phyloP scores from a whole-genome alignment of 768 basidiomycete species.

The Pisolithus sp. region DNA sequence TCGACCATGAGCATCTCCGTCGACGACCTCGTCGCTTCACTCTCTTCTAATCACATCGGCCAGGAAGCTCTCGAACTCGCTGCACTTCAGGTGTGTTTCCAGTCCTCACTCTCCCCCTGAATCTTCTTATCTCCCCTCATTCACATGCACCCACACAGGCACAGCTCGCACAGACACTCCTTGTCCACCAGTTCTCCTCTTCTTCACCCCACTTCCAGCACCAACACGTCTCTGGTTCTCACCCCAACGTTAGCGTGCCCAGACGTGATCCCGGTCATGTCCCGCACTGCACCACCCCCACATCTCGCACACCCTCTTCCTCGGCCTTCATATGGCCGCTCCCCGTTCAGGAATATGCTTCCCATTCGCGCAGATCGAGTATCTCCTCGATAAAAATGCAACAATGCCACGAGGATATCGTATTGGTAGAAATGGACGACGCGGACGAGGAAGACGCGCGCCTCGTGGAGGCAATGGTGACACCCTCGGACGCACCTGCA shows the following conservation, averaged over 20 bases:
- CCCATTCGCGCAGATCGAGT: conserved; percentile 25
- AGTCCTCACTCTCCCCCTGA: conserved; percentile 10
- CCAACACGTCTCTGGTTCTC: conserved; percentile 13
- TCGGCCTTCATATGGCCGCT: conserved; percentile 27
- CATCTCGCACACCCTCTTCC: conserved; percentile 27
- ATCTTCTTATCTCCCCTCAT: conserved; percentile 11
- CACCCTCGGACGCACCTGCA: conserved; percentile 17
- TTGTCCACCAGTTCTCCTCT: conserved; percentile 25
- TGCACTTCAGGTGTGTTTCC: conserved; percentile 35
- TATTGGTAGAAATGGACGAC: conserved; percentile 29
- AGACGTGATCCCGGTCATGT: conserved; percentile 29
- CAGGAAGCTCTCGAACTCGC: conserved; percentile 49
- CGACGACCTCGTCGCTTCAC: conserved; percentile 46
- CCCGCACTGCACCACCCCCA: conserved; percentile 37
- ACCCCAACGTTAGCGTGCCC: conserved; percentile 14
- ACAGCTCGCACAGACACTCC: conserved; percentile 41
- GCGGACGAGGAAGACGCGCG: conserved; percentile 35
- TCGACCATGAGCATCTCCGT: conserved; percentile 38
- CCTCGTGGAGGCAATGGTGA: conserved; percentile 42
- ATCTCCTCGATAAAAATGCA: conserved; percentile 17
- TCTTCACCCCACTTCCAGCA: conserved; percentile 12
- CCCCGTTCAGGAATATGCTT: conserved; percentile 15
- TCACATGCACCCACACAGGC: conserved; percentile 23
- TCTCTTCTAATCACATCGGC: conserved; percentile 43
- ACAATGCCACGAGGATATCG: conserved; percentile 17